Conservation (phyloP, 2,329 filamentous ascomycete genomes). For the Neopestalotiopsis sp. region DNA sequence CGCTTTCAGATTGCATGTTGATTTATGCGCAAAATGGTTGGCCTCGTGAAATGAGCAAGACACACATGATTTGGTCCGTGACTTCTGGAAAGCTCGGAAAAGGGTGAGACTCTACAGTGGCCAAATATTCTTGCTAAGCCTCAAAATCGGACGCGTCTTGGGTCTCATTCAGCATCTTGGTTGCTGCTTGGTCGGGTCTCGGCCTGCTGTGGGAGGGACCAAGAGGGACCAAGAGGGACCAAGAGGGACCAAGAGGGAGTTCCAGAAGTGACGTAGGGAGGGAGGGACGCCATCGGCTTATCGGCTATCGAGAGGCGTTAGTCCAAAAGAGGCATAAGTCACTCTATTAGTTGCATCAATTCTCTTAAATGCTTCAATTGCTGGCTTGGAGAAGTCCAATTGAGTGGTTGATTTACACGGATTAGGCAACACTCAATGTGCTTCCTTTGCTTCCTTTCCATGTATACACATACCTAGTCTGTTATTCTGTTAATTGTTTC, state of each 20-base stretch:
- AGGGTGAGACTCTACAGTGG: constrained; percentile 5
- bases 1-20: background rate
- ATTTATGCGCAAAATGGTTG: background rate
- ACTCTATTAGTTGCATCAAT: background rate
- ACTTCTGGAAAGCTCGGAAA: constrained; percentile 6
- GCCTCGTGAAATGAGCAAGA: background rate
- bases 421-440: too few species aligned
- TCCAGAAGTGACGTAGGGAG: background rate
- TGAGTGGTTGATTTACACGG: too few species aligned
- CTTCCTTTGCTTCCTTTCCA: too few species aligned
- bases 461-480: too few species aligned
- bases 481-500: too few species aligned
- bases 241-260: background rate
- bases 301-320: constrained; percentile 3
- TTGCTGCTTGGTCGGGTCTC: background rate
- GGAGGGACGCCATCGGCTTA: constrained; percentile 8
- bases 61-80: background rate
- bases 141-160: constrained; percentile 21
- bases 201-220: background rate
- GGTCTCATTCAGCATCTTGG: constrained; percentile 11
- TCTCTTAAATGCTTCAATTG: background rate
- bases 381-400: background rate
- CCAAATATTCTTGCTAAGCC: constrained; percentile 24
- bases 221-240: background rate
- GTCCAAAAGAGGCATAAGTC: too few species aligned